These are phyloP conservation scores for Cordyceps javanica DNA, from an alignment of 2,329 filamentous ascomycete genomes.

Conservation along the genomic window DNA sequence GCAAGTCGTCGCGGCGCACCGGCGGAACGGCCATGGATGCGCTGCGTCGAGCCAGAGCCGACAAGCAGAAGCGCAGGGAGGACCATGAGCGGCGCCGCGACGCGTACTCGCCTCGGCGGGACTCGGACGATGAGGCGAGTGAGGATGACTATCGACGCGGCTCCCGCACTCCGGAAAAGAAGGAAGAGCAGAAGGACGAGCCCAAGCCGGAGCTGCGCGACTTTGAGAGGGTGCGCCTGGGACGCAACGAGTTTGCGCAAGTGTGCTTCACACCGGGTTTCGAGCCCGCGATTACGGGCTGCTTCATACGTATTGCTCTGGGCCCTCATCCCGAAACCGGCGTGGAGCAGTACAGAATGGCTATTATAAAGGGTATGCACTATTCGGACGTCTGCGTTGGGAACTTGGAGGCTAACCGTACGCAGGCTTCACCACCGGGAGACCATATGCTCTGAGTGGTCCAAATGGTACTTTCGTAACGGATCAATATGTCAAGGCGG, in stretches of 20 bases:
- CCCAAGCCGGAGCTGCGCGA: constrained; percentile 70
- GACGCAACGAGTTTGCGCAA: constrained; percentile 78
- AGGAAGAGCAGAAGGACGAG: constrained; percentile 51
- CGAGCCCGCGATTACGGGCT: constrained; percentile 71
- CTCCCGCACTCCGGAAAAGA: constrained; percentile 52
- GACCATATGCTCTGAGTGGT: constrained; percentile 75
- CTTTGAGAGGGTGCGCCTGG: constrained; percentile 76
- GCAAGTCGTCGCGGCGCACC: constrained; percentile 68
- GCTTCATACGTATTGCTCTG: constrained; percentile 79
- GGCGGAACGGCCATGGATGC: constrained; percentile 63
- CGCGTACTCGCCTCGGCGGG: constrained; percentile 31
- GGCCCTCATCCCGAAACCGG: constrained; percentile 69
- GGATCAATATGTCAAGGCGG: constrained; percentile 75
- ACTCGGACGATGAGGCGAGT: constrained; percentile 59
- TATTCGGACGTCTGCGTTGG: not conserved
- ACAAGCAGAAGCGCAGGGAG: constrained; percentile 46
- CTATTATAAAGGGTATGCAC: constrained; percentile 69
- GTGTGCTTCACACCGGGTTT: constrained; percentile 94
- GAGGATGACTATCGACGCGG: constrained; percentile 65
- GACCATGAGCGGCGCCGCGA: constrained; percentile 58
- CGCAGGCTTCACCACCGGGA: constrained; percentile 69
- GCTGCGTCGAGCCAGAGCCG: constrained; percentile 54
- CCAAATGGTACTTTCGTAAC: constrained; percentile 75
- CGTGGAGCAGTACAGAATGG: constrained; percentile 78
- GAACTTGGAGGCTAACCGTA: constrained; percentile 13